A percentile compares a stretch with the other conserved stretches of the same genome.
phyloP scores from a whole-genome alignment of 306 rosid species.

The Malus sylvestris region DNA sequence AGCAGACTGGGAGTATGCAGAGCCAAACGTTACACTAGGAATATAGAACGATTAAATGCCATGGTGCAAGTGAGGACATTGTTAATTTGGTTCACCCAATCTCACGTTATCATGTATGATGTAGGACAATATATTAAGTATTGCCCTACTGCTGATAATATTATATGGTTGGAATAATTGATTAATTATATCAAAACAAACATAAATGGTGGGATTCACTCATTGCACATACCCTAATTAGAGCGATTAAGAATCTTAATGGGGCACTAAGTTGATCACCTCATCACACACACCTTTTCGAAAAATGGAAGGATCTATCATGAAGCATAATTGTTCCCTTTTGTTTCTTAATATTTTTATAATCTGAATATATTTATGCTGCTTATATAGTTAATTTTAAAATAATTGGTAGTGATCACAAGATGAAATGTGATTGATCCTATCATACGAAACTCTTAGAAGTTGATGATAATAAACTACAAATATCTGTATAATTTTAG shows the following conservation, averaged over 20 bases:
- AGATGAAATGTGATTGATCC: neutral
- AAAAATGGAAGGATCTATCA: neutral
- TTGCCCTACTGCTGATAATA: neutral
- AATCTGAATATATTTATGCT: neutral
- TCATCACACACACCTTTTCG: neutral
- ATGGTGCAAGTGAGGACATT: slow-evolving; percentile 5
- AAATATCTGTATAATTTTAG: neutral
- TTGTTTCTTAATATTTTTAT: neutral
- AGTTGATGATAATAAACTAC: neutral
- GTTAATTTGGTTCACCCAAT: neutral
- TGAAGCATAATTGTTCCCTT: neutral
- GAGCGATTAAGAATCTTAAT: neutral
- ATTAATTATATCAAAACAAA: neutral
- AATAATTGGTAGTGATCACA: neutral
- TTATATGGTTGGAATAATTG: neutral
- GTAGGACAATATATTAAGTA: neutral
- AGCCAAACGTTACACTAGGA: neutral
- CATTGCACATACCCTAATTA: neutral
- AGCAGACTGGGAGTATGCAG: neutral
- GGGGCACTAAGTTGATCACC: slow-evolving; percentile 4
- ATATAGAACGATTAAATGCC: neutral
- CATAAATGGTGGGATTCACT: neutral
- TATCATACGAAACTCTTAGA: neutral
- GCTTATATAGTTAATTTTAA: neutral
- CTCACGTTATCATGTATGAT: neutral